Evolutionary conservation across 2,329 filamentous ascomycete genomes (phyloP).

Genomic region (Aspergillus felis): DNA sequence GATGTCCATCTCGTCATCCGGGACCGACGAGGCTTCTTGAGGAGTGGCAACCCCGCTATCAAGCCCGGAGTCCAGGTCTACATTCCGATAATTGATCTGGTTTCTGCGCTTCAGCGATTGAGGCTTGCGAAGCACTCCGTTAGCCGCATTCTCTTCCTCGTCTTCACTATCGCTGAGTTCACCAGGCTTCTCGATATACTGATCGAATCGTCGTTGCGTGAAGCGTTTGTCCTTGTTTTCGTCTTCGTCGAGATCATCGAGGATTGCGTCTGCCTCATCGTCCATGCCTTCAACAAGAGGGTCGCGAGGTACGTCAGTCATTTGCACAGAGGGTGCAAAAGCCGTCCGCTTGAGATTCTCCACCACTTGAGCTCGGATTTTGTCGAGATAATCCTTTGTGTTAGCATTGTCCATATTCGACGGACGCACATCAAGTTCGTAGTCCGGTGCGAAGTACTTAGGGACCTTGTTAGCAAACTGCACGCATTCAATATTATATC

Average conservation of each 20-base stretch:
- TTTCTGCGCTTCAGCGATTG: conserved; percentile 49
- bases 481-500: neutral
- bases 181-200: conserved; percentile 68
- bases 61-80: conserved; percentile 52
- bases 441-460: conserved; percentile 66
- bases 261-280: conserved; percentile 61
- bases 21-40: conserved; percentile 38
- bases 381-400: conserved; percentile 63
- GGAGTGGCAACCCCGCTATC: conserved; percentile 50
- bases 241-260: conserved; percentile 75
- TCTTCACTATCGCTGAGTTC: conserved; percentile 88
- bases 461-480: conserved; percentile 1
- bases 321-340: conserved; percentile 60
- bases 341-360: conserved; percentile 63
- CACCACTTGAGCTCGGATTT: conserved; percentile 62
- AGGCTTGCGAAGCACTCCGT: conserved; percentile 64
- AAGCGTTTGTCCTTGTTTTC: conserved; percentile 78
- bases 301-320: conserved; percentile 60
- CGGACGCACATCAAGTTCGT: conserved; percentile 64
- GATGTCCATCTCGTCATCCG: conserved; percentile 42
- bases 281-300: conserved; percentile 54
- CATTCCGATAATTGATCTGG: conserved; percentile 59
- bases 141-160: conserved; percentile 67
- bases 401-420: conserved; percentile 73
- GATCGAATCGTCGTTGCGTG: conserved; percentile 79